phyloP scores from a whole-genome alignment of 2,329 filamentous ascomycete species.

The Fusarium falciforme region DNA sequence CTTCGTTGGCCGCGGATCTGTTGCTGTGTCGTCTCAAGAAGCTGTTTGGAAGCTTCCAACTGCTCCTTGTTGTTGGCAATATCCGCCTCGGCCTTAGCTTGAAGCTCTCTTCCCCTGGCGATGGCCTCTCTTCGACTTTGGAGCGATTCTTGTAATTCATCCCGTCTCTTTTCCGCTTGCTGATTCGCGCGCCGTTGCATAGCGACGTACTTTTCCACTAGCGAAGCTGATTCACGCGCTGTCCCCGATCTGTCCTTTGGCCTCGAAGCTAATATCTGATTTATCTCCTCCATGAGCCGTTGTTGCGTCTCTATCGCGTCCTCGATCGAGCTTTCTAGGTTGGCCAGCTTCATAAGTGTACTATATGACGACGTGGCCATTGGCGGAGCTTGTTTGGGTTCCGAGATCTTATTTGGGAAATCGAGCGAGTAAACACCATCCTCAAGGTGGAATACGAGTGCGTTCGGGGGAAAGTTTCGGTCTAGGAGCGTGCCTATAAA shows the following conservation, averaged over 20 bases:
- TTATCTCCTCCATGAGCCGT: slow-evolving; percentile 82
- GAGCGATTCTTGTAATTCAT: slow-evolving; percentile 76
- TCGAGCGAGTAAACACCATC: slow-evolving; percentile 90
- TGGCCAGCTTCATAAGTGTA: slow-evolving; percentile 86
- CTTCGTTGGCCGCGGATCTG: slow-evolving; percentile 87
- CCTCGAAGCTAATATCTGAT: slow-evolving; percentile 61
- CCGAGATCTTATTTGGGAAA: slow-evolving; percentile 63
- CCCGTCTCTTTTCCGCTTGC: slow-evolving; percentile 69
- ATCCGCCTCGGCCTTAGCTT: slow-evolving; percentile 69
- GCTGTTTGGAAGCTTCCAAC: slow-evolving; percentile 65
- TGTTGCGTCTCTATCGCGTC: slow-evolving; percentile 85
- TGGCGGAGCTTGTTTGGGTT: slow-evolving; percentile 63
- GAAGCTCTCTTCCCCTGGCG: slow-evolving; percentile 67
- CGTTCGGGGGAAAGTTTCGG: slow-evolving; percentile 82
- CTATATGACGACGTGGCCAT: slow-evolving; percentile 84
- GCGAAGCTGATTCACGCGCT: slow-evolving; percentile 60
- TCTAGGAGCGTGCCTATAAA: slow-evolving; percentile 80
- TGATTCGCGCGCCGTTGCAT: slow-evolving; percentile 75
- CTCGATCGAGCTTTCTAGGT: slow-evolving; percentile 89
- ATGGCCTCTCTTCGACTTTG: slow-evolving; percentile 75
- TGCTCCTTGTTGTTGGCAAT: slow-evolving; percentile 71
- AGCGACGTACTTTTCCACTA: slow-evolving; percentile 66
- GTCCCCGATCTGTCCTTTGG: slow-evolving; percentile 57
- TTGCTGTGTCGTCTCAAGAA: slow-evolving; percentile 68
- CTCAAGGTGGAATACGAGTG: slow-evolving; percentile 83